These are phyloP conservation scores for Wilcoxina mikolae DNA, from an alignment of 495 filamentous ascomycete species.

Conservation along the genomic window DNA sequence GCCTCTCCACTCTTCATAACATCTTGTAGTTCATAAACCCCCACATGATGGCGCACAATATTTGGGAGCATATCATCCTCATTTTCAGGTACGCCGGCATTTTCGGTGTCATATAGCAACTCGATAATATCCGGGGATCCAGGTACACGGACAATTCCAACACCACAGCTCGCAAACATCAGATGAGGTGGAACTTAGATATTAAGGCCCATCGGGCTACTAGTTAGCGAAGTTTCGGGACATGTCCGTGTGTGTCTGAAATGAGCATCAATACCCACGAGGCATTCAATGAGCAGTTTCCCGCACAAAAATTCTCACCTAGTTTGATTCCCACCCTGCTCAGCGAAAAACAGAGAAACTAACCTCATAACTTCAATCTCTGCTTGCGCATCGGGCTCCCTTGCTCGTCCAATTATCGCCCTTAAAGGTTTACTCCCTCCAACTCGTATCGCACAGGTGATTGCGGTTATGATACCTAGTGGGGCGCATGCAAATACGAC, in stretches of 20 bases:
- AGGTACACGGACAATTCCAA: constrained; percentile 14
- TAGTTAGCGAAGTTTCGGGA: neutral
- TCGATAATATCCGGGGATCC: neutral
- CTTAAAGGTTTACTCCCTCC: constrained; percentile 36
- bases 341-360: neutral
- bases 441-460: constrained; percentile 37
- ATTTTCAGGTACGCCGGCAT: neutral
- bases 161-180: constrained; percentile 21
- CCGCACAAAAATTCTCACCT: no score
- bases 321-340: no score
- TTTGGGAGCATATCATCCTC: no score
- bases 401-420: constrained; percentile 36
- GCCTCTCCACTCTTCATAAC: neutral
- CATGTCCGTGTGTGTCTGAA: neutral
- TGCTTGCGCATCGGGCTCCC: constrained; percentile 23
- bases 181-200: constrained; percentile 24
- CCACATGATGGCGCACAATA: neutral
- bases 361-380: constrained; percentile 29
- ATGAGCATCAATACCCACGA: neutral
- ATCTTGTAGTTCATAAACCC: neutral
- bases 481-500: constrained; percentile 40
- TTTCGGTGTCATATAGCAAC: neutral
- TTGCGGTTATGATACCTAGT: constrained; percentile 40
- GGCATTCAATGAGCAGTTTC: no score
- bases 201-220: neutral